Conservation (phyloP, 2,329 filamentous ascomycete species). For the Parafenestella ontariensis region DNA sequence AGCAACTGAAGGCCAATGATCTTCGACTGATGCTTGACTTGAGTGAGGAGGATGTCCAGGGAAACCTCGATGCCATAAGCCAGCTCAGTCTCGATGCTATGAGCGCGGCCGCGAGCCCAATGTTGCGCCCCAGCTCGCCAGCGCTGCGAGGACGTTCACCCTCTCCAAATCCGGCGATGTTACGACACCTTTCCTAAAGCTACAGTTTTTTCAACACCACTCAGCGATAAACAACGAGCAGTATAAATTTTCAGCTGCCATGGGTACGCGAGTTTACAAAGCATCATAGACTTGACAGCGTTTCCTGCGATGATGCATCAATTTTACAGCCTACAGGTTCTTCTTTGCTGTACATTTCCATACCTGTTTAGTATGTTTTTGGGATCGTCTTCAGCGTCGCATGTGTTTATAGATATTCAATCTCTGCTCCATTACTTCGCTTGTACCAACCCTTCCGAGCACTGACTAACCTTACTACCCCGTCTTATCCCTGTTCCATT, state of each 20-base stretch:
- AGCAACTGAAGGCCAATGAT: constrained; percentile 45
- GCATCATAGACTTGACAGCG: constrained; percentile 6
- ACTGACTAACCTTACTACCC: no score
- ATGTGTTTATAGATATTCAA: neutral
- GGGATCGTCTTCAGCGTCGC: neutral
- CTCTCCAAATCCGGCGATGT: constrained; percentile 39
- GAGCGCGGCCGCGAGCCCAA: constrained; percentile 45
- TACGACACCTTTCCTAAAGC: constrained; percentile 16
- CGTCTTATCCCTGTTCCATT: no score
- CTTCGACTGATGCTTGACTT: constrained; percentile 47
- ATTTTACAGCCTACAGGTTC: neutral
- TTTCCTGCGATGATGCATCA: neutral
- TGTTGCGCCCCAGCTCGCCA: constrained; percentile 45
- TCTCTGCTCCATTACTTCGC: neutral
- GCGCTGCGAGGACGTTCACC: constrained; percentile 44
- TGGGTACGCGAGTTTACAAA: neutral
- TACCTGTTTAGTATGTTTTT: neutral
- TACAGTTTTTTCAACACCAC: neutral
- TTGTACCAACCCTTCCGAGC: no score
- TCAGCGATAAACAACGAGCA: neutral
- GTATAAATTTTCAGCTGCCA: neutral
- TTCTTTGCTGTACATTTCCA: neutral
- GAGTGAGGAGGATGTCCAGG: constrained; percentile 44
- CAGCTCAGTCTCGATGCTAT: constrained; percentile 47
- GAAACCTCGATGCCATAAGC: constrained; percentile 46